Base-by-base conservation (phyloP, 1,284 basidiomycete species). In the Ustilago bromivora region DNA sequence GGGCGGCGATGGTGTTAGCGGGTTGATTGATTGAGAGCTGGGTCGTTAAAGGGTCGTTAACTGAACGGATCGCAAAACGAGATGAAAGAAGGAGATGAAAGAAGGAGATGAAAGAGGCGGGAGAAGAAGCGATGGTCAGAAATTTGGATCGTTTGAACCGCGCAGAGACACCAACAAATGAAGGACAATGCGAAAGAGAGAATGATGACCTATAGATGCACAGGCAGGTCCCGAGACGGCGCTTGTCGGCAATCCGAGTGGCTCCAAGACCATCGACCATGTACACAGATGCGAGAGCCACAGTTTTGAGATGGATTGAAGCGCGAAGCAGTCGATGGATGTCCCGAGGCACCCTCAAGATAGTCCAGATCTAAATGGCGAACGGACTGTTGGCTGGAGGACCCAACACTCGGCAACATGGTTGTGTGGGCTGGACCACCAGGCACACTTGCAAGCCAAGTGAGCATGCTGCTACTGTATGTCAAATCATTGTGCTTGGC, bases 11-110 rank as follows among this genome's bases (percentile, higher is more conserved):
- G 19, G 47, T 52, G 11, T 19, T 19, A 11, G 9, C 13, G 36
- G 43, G 36, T 23, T 28, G 23, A 28, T 54, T 43, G 54, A 17
- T 56, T 10, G 51, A 61, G 47, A 41, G 71, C 49, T 68, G 61
- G 71, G 66, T 73, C 71, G 71, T 73, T 55, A 73, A 40, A 57
- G 46, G 66, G 66, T 73, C 71, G 71, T 73, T 68, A 73, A 58
- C 65, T 73, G 53, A 51, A 15, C 54, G 46, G 43, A 49, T 41
- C 17, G 53, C 38, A 62, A 61, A 34, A 43, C 11, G 17, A 41
- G 55, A 59, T 59, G 61, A 59, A 51, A 40, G 49, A 6, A 47
- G 49, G 5, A 43, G 35, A 66, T 62, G 69, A 62, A 62, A 31
- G 41, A 54, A n/a, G 49, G 5, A 43, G 35, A 66, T 62, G 69